Evolutionary conservation across 768 basidiomycete genomes (phyloP).

Genomic region (Suillus brevipes): DNA sequence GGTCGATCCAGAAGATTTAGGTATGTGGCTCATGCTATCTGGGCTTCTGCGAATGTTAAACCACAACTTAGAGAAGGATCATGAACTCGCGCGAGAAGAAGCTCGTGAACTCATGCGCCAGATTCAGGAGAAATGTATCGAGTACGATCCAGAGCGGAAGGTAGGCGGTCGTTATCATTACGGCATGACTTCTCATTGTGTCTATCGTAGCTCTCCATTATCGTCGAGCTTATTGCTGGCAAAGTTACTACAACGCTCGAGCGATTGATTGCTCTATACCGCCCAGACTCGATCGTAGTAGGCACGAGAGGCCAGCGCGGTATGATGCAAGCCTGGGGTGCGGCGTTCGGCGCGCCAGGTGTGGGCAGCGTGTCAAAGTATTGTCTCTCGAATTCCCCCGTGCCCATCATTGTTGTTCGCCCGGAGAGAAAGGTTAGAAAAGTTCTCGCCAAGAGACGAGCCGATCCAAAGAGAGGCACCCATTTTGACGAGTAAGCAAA

Average conservation of each 20-base stretch:
- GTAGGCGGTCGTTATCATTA: slow-evolving; percentile 37
- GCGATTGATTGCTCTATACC: slow-evolving; percentile 87
- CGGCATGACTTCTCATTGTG: slow-evolving; percentile 2
- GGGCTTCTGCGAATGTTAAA: neutral
- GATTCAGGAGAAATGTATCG: slow-evolving; percentile 80
- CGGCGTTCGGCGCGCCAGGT: slow-evolving; percentile 48
- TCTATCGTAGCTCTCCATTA: slow-evolving; percentile 67
- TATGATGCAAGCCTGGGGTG: slow-evolving; percentile 54
- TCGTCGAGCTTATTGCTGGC: slow-evolving; percentile 94
- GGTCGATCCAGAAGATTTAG: slow-evolving; percentile 82
- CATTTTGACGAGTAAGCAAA: slow-evolving; percentile 69
- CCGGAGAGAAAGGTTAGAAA: slow-evolving; percentile 88
- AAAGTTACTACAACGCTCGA: slow-evolving; percentile 88
- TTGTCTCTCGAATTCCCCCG: slow-evolving; percentile 88
- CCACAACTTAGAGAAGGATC: slow-evolving; percentile 61
- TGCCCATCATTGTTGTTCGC: slow-evolving; percentile 94
- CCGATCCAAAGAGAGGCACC: slow-evolving; percentile 83
- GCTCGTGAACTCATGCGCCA: slow-evolving; percentile 77
- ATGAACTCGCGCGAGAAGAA: slow-evolving; percentile 77
- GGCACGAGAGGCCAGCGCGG: slow-evolving; percentile 78
- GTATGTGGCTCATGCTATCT: slow-evolving; percentile 35
- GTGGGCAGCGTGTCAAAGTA: slow-evolving; percentile 71
- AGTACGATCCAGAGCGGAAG: slow-evolving; percentile 76
- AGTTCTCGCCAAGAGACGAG: slow-evolving; percentile 79
- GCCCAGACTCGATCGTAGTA: slow-evolving; percentile 90